phyloP scores from a whole-genome alignment of 768 basidiomycete genomes.

The Xerocomellus chrysenteron region DNA sequence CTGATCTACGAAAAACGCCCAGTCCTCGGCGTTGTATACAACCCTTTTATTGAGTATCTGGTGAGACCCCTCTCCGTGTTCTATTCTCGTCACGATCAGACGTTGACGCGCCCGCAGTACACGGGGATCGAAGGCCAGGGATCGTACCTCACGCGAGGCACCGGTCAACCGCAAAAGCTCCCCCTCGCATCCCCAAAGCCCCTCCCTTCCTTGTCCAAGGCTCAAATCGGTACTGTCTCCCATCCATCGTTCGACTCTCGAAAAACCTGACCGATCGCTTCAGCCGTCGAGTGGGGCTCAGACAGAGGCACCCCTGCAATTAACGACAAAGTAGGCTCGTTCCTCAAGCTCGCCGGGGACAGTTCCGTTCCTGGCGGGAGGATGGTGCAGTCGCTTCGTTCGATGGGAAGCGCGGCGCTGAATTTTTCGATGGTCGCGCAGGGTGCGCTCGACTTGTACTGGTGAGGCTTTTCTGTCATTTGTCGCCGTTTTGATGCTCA shows the following conservation, averaged over 20 bases:
- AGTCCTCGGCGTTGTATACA: slow-evolving; percentile 88
- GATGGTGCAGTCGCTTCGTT: slow-evolving; percentile 84
- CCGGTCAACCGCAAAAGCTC: slow-evolving; percentile 49
- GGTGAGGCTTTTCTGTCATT: slow-evolving; percentile 44
- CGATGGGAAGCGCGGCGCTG: slow-evolving; percentile 80
- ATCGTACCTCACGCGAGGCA: slow-evolving; percentile 63
- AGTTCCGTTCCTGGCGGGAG: slow-evolving; percentile 63
- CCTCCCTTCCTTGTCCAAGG: slow-evolving; percentile 65
- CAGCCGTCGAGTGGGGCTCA: slow-evolving; percentile 88
- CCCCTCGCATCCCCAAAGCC: slow-evolving; percentile 67
- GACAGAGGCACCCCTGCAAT: slow-evolving; percentile 61
- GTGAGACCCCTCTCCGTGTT: slow-evolving; percentile 33
- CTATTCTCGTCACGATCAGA: background rate
- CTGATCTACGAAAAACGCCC: slow-evolving; percentile 80
- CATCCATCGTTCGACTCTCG: background rate
- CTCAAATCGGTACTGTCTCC: slow-evolving; percentile 54
- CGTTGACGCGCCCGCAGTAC: slow-evolving; percentile 45
- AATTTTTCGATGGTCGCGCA: slow-evolving; percentile 86
- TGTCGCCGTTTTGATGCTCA: background rate
- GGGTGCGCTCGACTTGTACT: slow-evolving; percentile 85
- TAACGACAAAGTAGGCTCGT: slow-evolving; percentile 60
- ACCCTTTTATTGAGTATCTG: slow-evolving; percentile 86
- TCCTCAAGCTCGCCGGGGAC: slow-evolving; percentile 73
- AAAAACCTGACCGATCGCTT: slow-evolving; percentile 5
- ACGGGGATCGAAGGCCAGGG: slow-evolving; percentile 78